Base-by-base conservation (phyloP, 306 rosid species). In the Quercus variabilis region DNA sequence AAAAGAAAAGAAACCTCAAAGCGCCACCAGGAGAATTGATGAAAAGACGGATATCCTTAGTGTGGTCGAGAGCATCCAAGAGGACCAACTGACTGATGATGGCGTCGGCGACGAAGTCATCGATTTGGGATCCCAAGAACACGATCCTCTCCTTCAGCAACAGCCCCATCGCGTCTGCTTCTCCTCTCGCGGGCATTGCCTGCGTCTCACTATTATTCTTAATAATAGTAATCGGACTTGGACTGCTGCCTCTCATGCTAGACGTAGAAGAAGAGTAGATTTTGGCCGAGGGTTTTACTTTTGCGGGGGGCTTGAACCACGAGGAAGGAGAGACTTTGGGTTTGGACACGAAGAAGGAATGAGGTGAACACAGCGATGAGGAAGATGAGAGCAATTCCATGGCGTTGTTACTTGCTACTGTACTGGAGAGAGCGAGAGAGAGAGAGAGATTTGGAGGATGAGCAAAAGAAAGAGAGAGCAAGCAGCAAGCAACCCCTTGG, bases 121-220 rank as follows among this genome's bases (percentile, higher is more conserved):
- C 98, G 25, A 95, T 89, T 75, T 71, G 68, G 76, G 76, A 89
- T 2, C 99, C 99, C 79, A 95, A 84, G 83, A 95, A 95, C 30
- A 95, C 98, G 63, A 95, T 93, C 84, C 99, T 93, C 84, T 95
- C 99, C 85, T 90, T 87, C 63, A 95, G 85, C 87, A 95, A 80
- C 23, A 95, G 73, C 6, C 98, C 98, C 99, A 95, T 87, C 52
- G 90, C 87, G 76, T 95, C 99, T 15, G 83, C 79, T 41, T 41
- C 74, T 95, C 94, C 4, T 92, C 91, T 41, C 92, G 97, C 10
- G 93, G 96, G 72, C 89, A 64, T 85, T 93, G 98, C 1, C 94
- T 73, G 31, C 87, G 49, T 49, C 17, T 41, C 46, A 8, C 9
- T 49, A 1, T 23, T 49, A 18, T 23, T 59, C 1, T 10, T 49